Conservation (phyloP, 305 asterid species). For the Solanum hybrid region DNA sequence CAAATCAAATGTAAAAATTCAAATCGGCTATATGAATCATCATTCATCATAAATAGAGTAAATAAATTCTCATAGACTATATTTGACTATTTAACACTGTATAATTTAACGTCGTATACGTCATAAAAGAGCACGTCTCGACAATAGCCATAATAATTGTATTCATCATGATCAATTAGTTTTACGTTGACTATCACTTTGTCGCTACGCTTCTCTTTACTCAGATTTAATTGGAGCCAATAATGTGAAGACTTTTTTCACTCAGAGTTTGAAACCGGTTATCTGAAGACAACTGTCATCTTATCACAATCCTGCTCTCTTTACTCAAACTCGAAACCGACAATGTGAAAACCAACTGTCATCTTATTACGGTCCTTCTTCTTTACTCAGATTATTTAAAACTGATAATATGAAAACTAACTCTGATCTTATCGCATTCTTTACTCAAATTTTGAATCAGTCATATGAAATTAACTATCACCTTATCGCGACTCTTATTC, state of each 20-base stretch:
- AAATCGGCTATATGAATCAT: neutral
- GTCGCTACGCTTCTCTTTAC: neutral
- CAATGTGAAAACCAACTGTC: neutral
- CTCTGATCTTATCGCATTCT: neutral
- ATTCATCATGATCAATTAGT: neutral
- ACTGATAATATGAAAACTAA: neutral
- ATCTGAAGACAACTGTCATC: slow-evolving; percentile 21
- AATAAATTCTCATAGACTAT: neutral
- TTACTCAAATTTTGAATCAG: neutral
- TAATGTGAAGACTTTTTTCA: neutral
- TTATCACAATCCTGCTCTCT: neutral
- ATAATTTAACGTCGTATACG: neutral
- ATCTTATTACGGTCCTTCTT: neutral
- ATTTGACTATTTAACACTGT: neutral
- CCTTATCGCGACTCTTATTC: neutral
- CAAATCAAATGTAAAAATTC: neutral
- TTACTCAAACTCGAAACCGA: neutral
- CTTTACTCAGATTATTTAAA: neutral
- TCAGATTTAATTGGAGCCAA: neutral
- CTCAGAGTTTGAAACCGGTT: neutral
- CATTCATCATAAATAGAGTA: neutral
- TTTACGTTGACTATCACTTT: neutral
- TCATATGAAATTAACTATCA: neutral
- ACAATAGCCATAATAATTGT: neutral
- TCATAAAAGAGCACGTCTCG: neutral